Percentiles rank a stretch among this genome's conserved stretches.
phyloP scores from a whole-genome alignment of 495 filamentous ascomycete species.

The Penicillium lividum region DNA sequence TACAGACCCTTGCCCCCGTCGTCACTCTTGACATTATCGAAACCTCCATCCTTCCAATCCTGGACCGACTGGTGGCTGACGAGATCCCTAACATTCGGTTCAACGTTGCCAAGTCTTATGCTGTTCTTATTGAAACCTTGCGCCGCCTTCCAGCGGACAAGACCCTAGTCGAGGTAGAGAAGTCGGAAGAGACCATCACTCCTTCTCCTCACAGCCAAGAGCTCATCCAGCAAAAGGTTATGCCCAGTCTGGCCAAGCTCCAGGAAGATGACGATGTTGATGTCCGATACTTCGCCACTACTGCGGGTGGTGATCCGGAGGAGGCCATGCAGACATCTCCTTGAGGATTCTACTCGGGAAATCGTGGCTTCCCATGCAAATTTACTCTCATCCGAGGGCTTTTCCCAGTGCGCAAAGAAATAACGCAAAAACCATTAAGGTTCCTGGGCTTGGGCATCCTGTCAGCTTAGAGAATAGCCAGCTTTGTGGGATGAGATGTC shows the following conservation, averaged over 20 bases:
- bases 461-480: constrained; percentile 44
- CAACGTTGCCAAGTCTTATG: constrained; percentile 98
- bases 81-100: constrained; percentile 99
- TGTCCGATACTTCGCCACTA: constrained; percentile 91
- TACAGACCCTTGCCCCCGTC: constrained; percentile 86
- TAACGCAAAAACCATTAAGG: constrained; percentile 17
- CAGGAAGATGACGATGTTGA: constrained; percentile 97
- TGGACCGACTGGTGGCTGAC: constrained; percentile 87
- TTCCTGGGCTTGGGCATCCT: constrained; percentile 27
- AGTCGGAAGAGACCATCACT: constrained; percentile 61
- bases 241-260: constrained; percentile 90
- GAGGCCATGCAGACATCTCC: constrained; percentile 54
- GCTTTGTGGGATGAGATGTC: constrained; percentile 40
- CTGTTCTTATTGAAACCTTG: constrained; percentile 82
- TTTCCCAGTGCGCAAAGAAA: constrained; percentile 19
- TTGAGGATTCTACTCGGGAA: constrained; percentile 23
- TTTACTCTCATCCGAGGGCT: constrained; percentile 14
- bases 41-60: constrained; percentile 90
- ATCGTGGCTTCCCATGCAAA: constrained; percentile 10
- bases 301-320: constrained; percentile 54
- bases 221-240: constrained; percentile 81
- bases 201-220: constrained; percentile 75
- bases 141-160: constrained; percentile 85
- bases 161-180: constrained; percentile 81
- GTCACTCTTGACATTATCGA: constrained; percentile 90